Percentiles rank a stretch among this genome's conserved stretches.
Conservation (phyloP, 2,329 filamentous ascomycete genomes). For the Lomentospora prolificans region DNA sequence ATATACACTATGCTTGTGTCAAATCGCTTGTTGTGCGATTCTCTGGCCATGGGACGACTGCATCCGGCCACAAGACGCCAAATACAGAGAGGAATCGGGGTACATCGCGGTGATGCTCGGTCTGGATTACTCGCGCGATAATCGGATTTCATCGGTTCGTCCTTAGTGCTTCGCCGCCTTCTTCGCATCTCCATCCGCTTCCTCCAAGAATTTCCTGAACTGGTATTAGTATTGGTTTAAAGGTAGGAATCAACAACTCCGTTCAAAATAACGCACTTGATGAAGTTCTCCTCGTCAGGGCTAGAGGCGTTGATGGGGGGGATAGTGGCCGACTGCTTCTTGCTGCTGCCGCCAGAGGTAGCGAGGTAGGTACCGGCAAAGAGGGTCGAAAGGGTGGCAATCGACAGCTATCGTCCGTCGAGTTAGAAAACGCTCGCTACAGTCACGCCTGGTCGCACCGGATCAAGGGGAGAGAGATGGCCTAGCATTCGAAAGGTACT, state of each 20-base stretch:
- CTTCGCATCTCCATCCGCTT: constrained; percentile 7
- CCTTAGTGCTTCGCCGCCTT: constrained; percentile 8
- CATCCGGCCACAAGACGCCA: background rate
- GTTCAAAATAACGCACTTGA: constrained; percentile 40
- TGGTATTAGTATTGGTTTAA: background rate
- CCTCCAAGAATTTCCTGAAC: constrained; percentile 9
- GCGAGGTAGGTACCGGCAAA: constrained; percentile 38
- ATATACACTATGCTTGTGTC: constrained; percentile 5
- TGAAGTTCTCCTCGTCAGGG: constrained; percentile 55
- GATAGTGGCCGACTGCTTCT: constrained; percentile 27
- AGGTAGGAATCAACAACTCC: background rate
- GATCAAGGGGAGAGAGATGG: constrained; percentile 11
- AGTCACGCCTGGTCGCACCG: constrained; percentile 1
- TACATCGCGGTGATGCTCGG: background rate
- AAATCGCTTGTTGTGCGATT: background rate
- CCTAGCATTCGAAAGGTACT: constrained; percentile 22
- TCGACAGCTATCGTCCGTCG: constrained; percentile 34
- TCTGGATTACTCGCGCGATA: background rate
- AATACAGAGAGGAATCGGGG: background rate
- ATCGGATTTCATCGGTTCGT: background rate
- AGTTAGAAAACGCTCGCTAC: constrained; percentile 10
- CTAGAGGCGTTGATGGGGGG: constrained; percentile 53
- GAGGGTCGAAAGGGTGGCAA: constrained; percentile 42
- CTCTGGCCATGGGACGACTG: background rate
- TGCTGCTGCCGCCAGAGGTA: constrained; percentile 32